Evolutionary conservation across 1,284 basidiomycete species (phyloP).

Genomic region (Melampsora americana): DNA sequence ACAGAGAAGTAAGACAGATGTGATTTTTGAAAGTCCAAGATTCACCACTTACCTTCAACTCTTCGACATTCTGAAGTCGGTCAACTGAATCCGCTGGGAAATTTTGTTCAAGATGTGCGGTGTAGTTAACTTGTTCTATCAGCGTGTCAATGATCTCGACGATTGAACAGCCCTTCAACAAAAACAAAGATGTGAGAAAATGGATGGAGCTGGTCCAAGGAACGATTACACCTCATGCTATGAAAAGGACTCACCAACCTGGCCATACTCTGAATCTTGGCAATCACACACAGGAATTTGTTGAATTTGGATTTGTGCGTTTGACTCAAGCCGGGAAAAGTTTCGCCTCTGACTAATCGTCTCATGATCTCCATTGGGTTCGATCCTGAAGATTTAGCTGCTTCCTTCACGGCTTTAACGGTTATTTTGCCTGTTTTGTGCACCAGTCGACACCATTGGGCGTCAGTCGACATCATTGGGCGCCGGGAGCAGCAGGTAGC

Average conservation of each 20-base stretch:
- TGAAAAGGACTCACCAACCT: conserved; percentile 57
- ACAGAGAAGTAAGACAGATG: no score
- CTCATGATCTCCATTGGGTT: conserved; percentile 65
- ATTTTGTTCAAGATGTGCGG: conserved; percentile 67
- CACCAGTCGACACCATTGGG: neutral
- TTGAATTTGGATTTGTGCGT: conserved; percentile 65
- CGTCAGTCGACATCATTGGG: conserved; percentile 8
- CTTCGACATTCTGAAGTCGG: conserved; percentile 81
- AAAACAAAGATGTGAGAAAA: no score
- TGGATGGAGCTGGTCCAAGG: no score
- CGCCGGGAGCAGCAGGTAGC: neutral
- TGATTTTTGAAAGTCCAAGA: no score
- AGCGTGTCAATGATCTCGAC: conserved; percentile 66
- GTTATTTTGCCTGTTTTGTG: conserved; percentile 57
- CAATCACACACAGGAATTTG: conserved; percentile 63
- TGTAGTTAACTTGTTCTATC: conserved; percentile 65
- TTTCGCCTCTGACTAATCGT: conserved; percentile 62
- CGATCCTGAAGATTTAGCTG: conserved; percentile 61
- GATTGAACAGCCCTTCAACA: conserved; percentile 62
- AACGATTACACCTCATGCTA: no score
- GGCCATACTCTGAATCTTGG: conserved; percentile 62
- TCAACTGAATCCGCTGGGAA: conserved; percentile 67
- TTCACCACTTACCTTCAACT: conserved; percentile 60
- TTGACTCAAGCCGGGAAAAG: conserved; percentile 65
- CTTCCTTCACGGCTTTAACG: conserved; percentile 62